Evolutionary conservation across 148 eudicot species (phyloP), one percentile per base, ranked within the genome.

Genomic region (Rhododendron williamsianum): DNA sequence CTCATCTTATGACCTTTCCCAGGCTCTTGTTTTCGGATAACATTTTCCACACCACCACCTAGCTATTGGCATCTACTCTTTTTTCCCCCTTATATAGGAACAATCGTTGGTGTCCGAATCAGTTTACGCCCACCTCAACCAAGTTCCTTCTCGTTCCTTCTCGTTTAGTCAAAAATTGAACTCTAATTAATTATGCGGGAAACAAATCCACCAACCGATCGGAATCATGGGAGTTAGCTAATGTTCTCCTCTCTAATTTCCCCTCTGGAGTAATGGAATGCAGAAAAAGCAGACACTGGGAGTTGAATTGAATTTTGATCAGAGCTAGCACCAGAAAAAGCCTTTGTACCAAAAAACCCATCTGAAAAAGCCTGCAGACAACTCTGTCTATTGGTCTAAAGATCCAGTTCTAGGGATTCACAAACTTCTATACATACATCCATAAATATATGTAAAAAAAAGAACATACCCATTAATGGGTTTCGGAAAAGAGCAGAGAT

Each of bases 351-450:
- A 8, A 76, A 54, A 81, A 80, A 38, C 78, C 25, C 58, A 76
- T 76, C 86, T 85, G 89, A 85, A 85, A 89, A 87, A 85, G 88
- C 91, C 86, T 83, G 87, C 73, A 52, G 21, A 65, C 78, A 83
- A 76, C 84, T 80, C 77, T 25, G 51, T 82, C 45, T 41, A 5
- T 41, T 41, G 45, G 45, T 41, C 33, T 52, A 48, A 63, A 65
- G 11, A 35, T 54, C 60, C 83, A 87, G 46, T 87, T 87, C 35
- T 74, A 52, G 87, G 87, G 81, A 82, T 86, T 86, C 60, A 35
- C 78, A 74, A 38, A 38, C 10, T 74, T 33, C 69, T 36, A 43
- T n/a, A 63, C 41, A 87, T 30, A 38, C 6, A 65, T 63, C 11
- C 11, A 84, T 76, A 76, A 0, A 1, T 21, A 45, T 18, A 33